Evolutionary conservation across 306 rosid genomes (phyloP), one percentile per base, ranked within the genome.

Genomic region (Vigna trinervia): DNA sequence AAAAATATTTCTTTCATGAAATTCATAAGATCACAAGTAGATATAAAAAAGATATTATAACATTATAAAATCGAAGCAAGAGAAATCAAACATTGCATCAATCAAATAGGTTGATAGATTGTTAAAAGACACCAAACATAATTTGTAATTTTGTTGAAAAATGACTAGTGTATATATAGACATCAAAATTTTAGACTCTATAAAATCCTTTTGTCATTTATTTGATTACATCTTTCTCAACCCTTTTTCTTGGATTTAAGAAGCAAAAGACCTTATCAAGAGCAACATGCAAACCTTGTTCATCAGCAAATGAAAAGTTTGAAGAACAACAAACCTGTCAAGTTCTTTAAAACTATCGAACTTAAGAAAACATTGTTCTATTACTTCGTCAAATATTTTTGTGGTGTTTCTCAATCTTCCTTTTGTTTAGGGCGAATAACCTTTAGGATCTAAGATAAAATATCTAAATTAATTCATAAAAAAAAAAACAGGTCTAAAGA

Each of bases 1-100:
- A 72, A 69, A 67, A 36, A 61, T 45, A 73, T 69, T 71, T 65
- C 81, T 64, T 57, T 38, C 70, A 66, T 59, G 75, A 81, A 71
- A 34, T 46, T 50, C 69, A 75, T 12, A 48, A 50, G 13, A 34
- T 52, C 15, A 62, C 10, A 64, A 47, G 52, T 41, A 74, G 41
- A 19, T 36, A 59, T 19, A 51, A 64, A 5, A 77, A 80, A 39
- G 46, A 38, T 50, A 53, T 38, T 34, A 61, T 17, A 36, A 54
- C n/a, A 57, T 1, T 38, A 69, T 5, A 65, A 26, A 26, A 30
- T 41, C 15, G 52, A 67, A 60, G 22, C 26, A 50, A 34, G 28
- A 15, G 36, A 22, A 69, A 78, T 57, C 46, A 63, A 47, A 68
- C 77, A 22, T 46, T 60, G 69, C 38, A 70, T 6, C 54, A 69